Percentiles rank a stretch among this genome's conserved stretches.
Evolutionary conservation across 179 eudicot species (phyloP).

Genomic region (Camellia oleifera): DNA sequence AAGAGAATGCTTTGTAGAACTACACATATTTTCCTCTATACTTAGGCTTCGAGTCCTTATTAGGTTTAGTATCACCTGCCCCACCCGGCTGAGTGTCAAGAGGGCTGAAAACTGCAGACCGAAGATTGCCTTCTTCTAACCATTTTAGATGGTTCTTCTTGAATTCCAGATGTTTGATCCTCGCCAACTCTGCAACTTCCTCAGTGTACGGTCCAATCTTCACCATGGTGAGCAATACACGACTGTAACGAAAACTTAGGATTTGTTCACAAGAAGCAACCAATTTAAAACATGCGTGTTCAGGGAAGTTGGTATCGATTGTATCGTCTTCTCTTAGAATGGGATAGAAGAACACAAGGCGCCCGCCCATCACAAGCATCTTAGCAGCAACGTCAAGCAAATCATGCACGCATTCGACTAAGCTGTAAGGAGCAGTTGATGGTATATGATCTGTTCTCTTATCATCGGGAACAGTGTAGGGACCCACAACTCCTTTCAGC

Average conservation of each 20-base stretch:
- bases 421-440: constrained; percentile 91
- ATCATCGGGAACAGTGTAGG: constrained; percentile 95
- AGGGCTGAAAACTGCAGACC: constrained; percentile 86
- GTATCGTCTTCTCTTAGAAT: constrained; percentile 73
- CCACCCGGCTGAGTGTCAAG: constrained; percentile 38
- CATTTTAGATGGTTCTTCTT: constrained; percentile 87
- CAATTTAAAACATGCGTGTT: constrained; percentile 86
- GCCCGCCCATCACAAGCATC: constrained; percentile 91
- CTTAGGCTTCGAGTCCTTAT: constrained; percentile 72
- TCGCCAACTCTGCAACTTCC: constrained; percentile 63
- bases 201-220: constrained; percentile 72
- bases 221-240: constrained; percentile 89
- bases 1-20: background rate
- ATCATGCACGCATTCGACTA: constrained; percentile 95
- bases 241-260: constrained; percentile 80
- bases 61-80: constrained; percentile 35
- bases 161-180: constrained; percentile 70
- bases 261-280: constrained; percentile 85
- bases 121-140: constrained; percentile 94
- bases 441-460: constrained; percentile 92
- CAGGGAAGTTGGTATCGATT: constrained; percentile 62
- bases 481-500: constrained; percentile 70
- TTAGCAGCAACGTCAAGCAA: constrained; percentile 82
- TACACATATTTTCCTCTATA: constrained; percentile 97
- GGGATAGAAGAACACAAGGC: constrained; percentile 93